These are phyloP conservation scores for Cryptococcus floricola DNA, from an alignment of 1,284 basidiomycete genomes.

Conservation along the genomic window DNA sequence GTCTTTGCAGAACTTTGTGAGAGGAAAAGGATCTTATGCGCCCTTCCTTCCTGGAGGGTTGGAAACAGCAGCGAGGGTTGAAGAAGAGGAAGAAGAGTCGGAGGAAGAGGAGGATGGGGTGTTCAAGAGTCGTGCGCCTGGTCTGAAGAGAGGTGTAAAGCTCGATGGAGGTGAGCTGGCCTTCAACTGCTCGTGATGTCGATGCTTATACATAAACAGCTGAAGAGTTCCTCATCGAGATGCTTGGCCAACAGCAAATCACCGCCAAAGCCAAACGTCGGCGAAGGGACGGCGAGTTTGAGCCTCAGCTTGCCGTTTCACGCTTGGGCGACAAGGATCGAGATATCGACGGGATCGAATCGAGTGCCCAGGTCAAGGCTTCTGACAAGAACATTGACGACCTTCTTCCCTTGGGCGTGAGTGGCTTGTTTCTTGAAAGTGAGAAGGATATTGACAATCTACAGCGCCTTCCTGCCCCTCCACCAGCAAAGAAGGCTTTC, in stretches of 20 bases:
- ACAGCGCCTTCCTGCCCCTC: conserved; percentile 48
- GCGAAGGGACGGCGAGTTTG: conserved; percentile 31
- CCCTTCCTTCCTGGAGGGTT: conserved; percentile 90
- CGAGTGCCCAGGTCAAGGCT: conserved; percentile 12
- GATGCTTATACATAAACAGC: conserved; percentile 15
- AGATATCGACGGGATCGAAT: conserved; percentile 14
- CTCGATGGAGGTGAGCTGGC: conserved; percentile 37
- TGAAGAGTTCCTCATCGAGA: conserved; percentile 44
- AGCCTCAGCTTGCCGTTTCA: conserved; percentile 34
- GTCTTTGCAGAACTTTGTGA: conserved; percentile 72
- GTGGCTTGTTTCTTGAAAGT: conserved; percentile 22
- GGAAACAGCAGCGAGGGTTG: conserved; percentile 24
- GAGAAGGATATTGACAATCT: conserved; percentile 6
- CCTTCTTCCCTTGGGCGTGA: conserved; percentile 72
- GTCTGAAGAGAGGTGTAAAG: conserved; percentile 37
- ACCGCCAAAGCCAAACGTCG: conserved; percentile 38
- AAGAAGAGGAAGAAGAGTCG: conserved; percentile 44
- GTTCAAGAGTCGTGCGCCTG: conserved; percentile 45
- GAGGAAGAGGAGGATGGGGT: conserved; percentile 41
- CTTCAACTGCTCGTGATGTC: no score
- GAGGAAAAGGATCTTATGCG: conserved; percentile 86
- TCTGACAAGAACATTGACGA: conserved; percentile 65
- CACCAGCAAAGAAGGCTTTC: conserved; percentile 32
- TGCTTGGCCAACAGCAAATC: conserved; percentile 40
- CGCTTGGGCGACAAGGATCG: conserved; percentile 33